Conservation (phyloP, 2,329 filamentous ascomycete species). For the Coniochaeta sp. region DNA sequence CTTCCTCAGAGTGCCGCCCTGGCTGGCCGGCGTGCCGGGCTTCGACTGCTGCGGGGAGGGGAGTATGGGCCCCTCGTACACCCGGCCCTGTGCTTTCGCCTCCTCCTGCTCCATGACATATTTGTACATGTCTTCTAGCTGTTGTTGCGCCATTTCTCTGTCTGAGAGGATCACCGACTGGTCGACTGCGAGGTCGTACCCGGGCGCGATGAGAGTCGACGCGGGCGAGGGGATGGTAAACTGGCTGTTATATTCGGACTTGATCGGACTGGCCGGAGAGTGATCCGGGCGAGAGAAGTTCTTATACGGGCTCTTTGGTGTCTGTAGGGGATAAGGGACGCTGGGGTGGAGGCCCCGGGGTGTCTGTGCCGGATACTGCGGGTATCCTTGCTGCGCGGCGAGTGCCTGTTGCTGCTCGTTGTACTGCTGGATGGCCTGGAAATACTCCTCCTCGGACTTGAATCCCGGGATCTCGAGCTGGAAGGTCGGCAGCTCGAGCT, state of each 20-base stretch:
- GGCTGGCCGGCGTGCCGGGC: slow-evolving; percentile 15
- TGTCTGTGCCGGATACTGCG: not conserved
- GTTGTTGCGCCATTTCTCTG: slow-evolving; percentile 65
- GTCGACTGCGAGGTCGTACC: slow-evolving; percentile 67
- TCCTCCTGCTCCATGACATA: slow-evolving; percentile 87
- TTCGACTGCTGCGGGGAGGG: slow-evolving; percentile 16
- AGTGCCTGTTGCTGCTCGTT: slow-evolving; percentile 5
- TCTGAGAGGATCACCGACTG: slow-evolving; percentile 68
- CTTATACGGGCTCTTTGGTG: slow-evolving; percentile 27
- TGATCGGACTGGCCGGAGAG: slow-evolving; percentile 24
- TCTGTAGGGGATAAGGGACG: slow-evolving; percentile 16
- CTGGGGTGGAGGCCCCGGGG: not conserved
- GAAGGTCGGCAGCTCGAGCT: slow-evolving; percentile 14
- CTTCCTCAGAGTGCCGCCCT: slow-evolving; percentile 27
- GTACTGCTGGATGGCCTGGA: not conserved
- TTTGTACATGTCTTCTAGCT: slow-evolving; percentile 86
- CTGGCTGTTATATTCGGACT: slow-evolving; percentile 18
- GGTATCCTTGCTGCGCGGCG: slow-evolving; percentile 4
- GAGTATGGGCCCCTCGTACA: slow-evolving; percentile 34
- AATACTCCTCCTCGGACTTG: slow-evolving; percentile 18
- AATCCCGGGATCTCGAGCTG: slow-evolving; percentile 17
- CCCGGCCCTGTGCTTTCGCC: slow-evolving; percentile 50
- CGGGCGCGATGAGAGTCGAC: slow-evolving; percentile 41
- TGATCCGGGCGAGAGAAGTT: slow-evolving; percentile 44
- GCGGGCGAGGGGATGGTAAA: slow-evolving; percentile 32